These are phyloP conservation scores for Triticum urartu DNA, from an alignment of 176 grass and related monocot genomes.

Conservation along the genomic window DNA sequence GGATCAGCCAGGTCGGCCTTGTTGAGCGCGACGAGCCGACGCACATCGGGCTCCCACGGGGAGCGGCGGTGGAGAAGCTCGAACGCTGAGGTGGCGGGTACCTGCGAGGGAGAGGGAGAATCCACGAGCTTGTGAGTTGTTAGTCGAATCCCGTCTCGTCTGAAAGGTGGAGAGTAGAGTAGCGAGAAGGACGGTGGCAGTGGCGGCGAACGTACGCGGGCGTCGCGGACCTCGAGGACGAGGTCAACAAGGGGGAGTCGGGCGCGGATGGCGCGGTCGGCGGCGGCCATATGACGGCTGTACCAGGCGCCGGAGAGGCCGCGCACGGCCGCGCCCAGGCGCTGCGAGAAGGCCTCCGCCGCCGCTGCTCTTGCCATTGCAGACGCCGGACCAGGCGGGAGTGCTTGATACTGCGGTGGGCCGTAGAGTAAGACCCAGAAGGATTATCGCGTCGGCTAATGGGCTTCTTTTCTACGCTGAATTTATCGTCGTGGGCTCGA, in stretches of 20 bases:
- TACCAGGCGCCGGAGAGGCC: conserved; percentile 48
- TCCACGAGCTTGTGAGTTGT: not conserved
- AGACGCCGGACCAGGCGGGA: not conserved
- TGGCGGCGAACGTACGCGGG: conserved; percentile 33
- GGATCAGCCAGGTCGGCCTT: conserved; percentile 63
- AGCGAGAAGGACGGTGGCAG: not conserved
- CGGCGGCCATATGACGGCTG: conserved; percentile 51
- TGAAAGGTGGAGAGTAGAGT: not conserved
- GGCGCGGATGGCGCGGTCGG: conserved; percentile 50
- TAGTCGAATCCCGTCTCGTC: not conserved
- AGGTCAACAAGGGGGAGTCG: conserved; percentile 67
- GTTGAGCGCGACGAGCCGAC: conserved; percentile 53
- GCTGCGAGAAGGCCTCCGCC: conserved; percentile 40
- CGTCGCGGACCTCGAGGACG: conserved; percentile 68
- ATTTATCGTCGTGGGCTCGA: not conserved
- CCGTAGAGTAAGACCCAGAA: not conserved
- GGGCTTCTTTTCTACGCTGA: not conserved
- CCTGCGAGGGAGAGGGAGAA: conserved; percentile 16
- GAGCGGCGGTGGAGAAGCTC: conserved; percentile 25
- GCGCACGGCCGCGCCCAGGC: conserved; percentile 36
- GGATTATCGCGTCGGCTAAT: not conserved
- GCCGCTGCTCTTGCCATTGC: conserved; percentile 22
- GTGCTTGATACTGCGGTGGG: not conserved
- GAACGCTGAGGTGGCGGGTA: conserved; percentile 52
- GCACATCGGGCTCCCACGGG: conserved; percentile 33